Evolutionary conservation across 2,329 filamentous ascomycete genomes (phyloP).

Genomic region (Balansia obtecta): DNA sequence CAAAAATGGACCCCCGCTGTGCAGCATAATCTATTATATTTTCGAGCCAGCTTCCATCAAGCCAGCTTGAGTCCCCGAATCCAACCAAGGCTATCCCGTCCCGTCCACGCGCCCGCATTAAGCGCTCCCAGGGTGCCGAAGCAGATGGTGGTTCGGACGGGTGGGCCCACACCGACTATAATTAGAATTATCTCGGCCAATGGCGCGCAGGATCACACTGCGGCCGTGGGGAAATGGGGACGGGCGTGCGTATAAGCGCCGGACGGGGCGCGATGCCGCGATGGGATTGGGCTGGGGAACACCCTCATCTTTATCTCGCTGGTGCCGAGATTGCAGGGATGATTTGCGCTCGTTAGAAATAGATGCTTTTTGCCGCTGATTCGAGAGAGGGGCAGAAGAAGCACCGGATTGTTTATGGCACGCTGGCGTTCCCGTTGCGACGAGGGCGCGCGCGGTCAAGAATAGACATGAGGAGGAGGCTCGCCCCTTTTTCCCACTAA

Average conservation of each 20-base stretch:
- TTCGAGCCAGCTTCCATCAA: not conserved
- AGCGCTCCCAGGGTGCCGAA: not conserved
- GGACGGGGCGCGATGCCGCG: not conserved
- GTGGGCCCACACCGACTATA: not conserved
- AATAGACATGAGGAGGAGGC: too few species aligned
- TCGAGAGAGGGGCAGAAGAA: too few species aligned
- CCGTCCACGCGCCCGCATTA: not conserved
- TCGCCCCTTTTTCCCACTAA: too few species aligned
- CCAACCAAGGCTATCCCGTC: not conserved
- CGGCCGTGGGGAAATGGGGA: not conserved
- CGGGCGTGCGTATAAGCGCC: slow-evolving; percentile 4
- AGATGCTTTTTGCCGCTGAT: too few species aligned
- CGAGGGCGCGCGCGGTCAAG: too few species aligned
- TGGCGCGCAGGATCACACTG: not conserved
- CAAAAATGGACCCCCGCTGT: not conserved
- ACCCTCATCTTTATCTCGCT: too few species aligned
- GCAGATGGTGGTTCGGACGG: too few species aligned
- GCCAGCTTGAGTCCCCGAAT: not conserved
- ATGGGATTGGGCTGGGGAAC: not conserved
- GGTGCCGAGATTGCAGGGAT: too few species aligned
- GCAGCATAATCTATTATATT: not conserved
- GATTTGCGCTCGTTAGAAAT: too few species aligned
- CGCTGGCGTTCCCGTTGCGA: too few species aligned
- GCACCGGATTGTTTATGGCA: too few species aligned
- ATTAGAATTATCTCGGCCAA: slow-evolving; percentile 1